Conservation (phyloP, 1,284 basidiomycete genomes). For the Ceratorhiza oryzae-sativae region DNA sequence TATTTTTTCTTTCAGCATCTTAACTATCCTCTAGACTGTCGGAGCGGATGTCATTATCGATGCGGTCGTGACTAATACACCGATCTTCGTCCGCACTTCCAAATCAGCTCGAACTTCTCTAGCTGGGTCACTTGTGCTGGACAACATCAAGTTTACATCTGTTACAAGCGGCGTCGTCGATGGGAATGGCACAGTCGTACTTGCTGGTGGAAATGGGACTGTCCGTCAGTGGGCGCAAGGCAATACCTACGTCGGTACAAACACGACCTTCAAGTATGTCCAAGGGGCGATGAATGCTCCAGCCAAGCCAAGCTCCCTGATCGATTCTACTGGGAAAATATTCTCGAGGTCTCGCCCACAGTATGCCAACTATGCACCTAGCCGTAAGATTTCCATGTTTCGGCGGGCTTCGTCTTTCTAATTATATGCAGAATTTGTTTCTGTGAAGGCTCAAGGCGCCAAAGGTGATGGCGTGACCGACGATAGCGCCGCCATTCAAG, state of each 20-base stretch:
- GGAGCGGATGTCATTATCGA: conserved; percentile 70
- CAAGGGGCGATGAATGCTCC: conserved; percentile 60
- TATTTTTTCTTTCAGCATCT: conserved; percentile 9
- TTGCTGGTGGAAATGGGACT: conserved; percentile 57
- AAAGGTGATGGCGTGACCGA: conserved; percentile 76
- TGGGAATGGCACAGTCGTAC: conserved; percentile 58
- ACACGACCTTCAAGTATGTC: conserved; percentile 55
- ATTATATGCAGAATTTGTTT: conserved; percentile 56
- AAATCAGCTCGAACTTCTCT: conserved; percentile 59
- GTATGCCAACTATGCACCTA: conserved; percentile 64
- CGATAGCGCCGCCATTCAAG: conserved; percentile 71
- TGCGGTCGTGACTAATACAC: conserved; percentile 56
- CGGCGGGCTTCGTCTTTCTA: not conserved
- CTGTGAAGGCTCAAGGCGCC: conserved; percentile 71
- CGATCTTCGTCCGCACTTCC: conserved; percentile 54
- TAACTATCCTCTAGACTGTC: conserved; percentile 51
- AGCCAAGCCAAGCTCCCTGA: conserved; percentile 61
- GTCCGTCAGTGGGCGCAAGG: conserved; percentile 71
- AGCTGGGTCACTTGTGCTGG: conserved; percentile 58
- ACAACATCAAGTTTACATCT: conserved; percentile 42
- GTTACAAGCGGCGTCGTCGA: conserved; percentile 56
- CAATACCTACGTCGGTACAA: conserved; percentile 64
- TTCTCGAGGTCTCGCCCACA: conserved; percentile 73
- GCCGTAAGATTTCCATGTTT: conserved; percentile 49
- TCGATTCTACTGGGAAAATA: conserved; percentile 65